A percentile compares a stretch with the other conserved stretches of the same genome.
phyloP scores from a whole-genome alignment of 352 stramenopile genomes.

The Phytophthora podocarpi region DNA sequence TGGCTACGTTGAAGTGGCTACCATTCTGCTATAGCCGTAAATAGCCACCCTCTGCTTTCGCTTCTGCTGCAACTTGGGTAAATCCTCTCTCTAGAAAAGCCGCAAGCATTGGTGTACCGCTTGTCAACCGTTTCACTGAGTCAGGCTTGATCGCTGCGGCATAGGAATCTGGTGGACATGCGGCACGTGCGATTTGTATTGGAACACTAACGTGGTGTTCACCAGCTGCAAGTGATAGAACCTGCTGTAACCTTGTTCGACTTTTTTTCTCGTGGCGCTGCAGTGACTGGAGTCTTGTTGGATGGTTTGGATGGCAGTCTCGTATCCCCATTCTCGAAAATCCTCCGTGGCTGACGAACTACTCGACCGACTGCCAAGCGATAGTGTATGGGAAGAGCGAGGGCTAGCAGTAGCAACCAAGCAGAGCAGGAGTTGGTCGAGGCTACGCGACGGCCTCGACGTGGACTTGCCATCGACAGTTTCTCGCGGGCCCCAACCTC shows the following conservation, averaged over 20 bases:
- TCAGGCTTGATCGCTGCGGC: conserved; percentile 19
- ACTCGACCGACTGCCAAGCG: neutral
- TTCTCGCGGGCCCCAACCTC: conserved; percentile 49
- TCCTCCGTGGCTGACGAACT: no score
- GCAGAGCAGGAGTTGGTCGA: conserved; percentile 13
- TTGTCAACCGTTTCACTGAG: no score
- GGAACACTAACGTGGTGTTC: neutral
- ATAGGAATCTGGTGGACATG: conserved; percentile 8
- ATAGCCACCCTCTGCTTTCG: no score
- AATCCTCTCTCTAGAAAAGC: no score
- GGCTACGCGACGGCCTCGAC: conserved; percentile 21
- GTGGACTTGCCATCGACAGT: conserved; percentile 49
- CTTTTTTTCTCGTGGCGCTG: conserved; percentile 21
- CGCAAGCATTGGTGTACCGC: no score
- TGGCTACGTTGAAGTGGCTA: conserved; percentile 27
- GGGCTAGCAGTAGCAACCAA: conserved; percentile 18
- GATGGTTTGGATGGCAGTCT: conserved; percentile 17
- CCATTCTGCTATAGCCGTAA: no score
- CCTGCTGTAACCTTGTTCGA: no score
- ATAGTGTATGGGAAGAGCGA: conserved; percentile 21
- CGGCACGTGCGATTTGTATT: conserved; percentile 1
- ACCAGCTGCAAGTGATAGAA: conserved; percentile 3
- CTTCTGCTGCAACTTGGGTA: no score
- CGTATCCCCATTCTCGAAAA: conserved; percentile 9
- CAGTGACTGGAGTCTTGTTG: no score